Evolutionary conservation across 1,139 yeast species (phyloP), one percentile per base, ranked within the genome.

Genomic region (Suhomyces atakaporum): DNA sequence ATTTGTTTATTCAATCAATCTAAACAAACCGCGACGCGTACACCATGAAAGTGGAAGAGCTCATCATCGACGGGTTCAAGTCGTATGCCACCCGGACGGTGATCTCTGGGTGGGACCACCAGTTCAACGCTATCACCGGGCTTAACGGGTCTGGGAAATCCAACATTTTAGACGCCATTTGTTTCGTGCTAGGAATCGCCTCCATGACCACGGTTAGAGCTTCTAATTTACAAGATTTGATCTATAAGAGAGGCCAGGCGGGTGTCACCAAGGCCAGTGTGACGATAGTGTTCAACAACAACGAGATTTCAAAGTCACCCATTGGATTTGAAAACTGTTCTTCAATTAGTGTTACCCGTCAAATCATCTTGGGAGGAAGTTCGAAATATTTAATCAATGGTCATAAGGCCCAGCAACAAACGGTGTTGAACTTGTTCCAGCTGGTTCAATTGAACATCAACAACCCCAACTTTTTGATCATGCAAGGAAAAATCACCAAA

Each of bases 401-500:
- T 30, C 97, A 89, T 58, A 80, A 95, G 47, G 97, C 97, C 0
- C 96, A 90, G 53, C 97, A 90, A 56, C 95, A 84, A 51, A 85
- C 95, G 5, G 97, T 94, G 3, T 75, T 90, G 43, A 90, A 84
- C 50, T 65, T 94, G 33, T 89, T 94, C 57, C 98, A 92, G 58
- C 84, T 95, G 9, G 96, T 94, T 12, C 98, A 94, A 61, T 74
- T 94, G 45, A 94, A 94, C 56, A 90, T 94, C 60, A 92, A 94
- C 58, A 92, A 92, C 54, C 98, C 98, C 23, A 94, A 92, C 60
- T 94, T 94, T 61, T 73, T 94, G 51, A 94, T 94, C 54, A 92
- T 94, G 98, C 99, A 94, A 63, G 99, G 99, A 42, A 85, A 88
- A 55, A 94, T 94, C 62, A 94, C 98, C 23, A 92, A 94, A 58